Evolutionary conservation across 2,329 filamentous ascomycete genomes (phyloP).

Genomic region (Colletotrichum caudatum): DNA sequence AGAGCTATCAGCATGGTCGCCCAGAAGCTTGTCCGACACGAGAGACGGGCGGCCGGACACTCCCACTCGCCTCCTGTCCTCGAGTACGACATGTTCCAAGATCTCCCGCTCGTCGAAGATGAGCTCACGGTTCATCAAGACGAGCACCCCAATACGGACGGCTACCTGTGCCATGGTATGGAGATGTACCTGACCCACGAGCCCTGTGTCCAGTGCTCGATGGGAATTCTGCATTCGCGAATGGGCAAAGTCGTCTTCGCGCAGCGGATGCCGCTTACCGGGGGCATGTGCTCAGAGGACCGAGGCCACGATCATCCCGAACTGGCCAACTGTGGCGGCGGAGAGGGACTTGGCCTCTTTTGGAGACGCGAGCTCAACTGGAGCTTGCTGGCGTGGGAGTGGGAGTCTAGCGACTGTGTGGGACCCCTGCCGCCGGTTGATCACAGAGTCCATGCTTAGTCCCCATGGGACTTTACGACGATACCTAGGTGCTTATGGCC

Average conservation of each 20-base stretch:
- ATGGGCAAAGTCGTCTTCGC: slow-evolving; percentile 89
- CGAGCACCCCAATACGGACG: slow-evolving; percentile 77
- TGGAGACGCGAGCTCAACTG: slow-evolving; percentile 86
- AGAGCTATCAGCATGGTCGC: slow-evolving; percentile 87
- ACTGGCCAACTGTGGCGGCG: slow-evolving; percentile 57
- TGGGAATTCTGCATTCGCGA: slow-evolving; percentile 94
- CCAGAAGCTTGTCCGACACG: slow-evolving; percentile 70
- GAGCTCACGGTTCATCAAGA: slow-evolving; percentile 72
- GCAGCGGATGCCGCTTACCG: slow-evolving; percentile 81
- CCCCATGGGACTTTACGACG: slow-evolving; percentile 44
- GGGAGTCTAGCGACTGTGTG: slow-evolving; percentile 62
- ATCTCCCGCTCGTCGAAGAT: slow-evolving; percentile 74
- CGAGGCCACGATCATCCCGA: slow-evolving; percentile 61
- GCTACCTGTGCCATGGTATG: slow-evolving; percentile 93
- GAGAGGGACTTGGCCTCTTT: slow-evolving; percentile 74
- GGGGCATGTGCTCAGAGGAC: slow-evolving; percentile 84
- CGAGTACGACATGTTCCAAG: slow-evolving; percentile 74
- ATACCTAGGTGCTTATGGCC: slow-evolving; percentile 39
- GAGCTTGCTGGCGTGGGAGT: slow-evolving; percentile 87
- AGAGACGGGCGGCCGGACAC: slow-evolving; percentile 57
- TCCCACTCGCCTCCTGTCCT: slow-evolving; percentile 55
- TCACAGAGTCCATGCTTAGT: slow-evolving; percentile 61
- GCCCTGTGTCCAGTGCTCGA: slow-evolving; percentile 95
- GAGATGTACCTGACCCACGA: slow-evolving; percentile 97
- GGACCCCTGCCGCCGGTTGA: slow-evolving; percentile 56